Evolutionary conservation across 2,329 filamentous ascomycete genomes (phyloP).

Genomic region (Neocucurbitaria cava): DNA sequence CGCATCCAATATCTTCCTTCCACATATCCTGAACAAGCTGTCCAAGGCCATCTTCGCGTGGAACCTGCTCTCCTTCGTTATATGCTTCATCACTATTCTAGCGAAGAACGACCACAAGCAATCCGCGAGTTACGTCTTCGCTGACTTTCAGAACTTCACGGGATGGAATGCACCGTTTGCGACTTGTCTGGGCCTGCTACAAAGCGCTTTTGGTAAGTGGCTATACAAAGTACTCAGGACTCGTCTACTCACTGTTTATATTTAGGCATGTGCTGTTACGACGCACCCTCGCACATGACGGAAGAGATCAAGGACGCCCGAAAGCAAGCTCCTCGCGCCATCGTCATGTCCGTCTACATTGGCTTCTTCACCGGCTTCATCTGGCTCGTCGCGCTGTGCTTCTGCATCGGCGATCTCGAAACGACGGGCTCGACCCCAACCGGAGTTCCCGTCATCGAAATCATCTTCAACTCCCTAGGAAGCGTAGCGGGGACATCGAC

Average conservation of each 20-base stretch:
- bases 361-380: conserved; percentile 50
- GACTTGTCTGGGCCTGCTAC: conserved; percentile 61
- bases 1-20: conserved; percentile 58
- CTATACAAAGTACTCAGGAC: background rate
- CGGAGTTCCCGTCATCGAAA: conserved; percentile 61
- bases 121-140: conserved; percentile 62
- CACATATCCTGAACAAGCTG: conserved; percentile 60
- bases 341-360: conserved; percentile 49
- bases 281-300: conserved; percentile 60
- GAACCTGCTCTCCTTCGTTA: conserved; percentile 62
- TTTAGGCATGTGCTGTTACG: conserved; percentile 60
- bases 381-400: conserved; percentile 50
- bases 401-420: conserved; percentile 54
- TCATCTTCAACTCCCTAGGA: conserved; percentile 58
- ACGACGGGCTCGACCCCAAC: conserved; percentile 55
- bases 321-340: conserved; percentile 58
- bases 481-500: conserved; percentile 55
- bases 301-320: conserved; percentile 62
- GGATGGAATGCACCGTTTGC: conserved; percentile 60
- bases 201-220: conserved; percentile 55
- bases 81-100: conserved; percentile 60
- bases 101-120: conserved; percentile 63
- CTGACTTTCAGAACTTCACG: conserved; percentile 61
- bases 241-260: background rate
- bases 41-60: conserved; percentile 59